These are phyloP conservation scores for Salvia splendens DNA, from an alignment of 257 asterid species.

Conservation along the genomic window DNA sequence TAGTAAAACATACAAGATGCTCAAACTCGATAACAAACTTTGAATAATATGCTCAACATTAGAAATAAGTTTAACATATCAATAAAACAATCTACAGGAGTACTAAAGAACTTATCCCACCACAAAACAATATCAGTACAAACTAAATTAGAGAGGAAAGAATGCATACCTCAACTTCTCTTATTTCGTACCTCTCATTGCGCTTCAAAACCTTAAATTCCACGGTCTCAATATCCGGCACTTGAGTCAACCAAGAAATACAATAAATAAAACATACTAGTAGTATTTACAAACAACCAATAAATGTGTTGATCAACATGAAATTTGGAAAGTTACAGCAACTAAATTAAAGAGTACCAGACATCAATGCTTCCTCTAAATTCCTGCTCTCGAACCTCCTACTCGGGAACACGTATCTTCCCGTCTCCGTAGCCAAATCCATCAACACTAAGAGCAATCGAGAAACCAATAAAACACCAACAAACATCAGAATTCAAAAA, in stretches of 20 bases:
- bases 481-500: slow-evolving; percentile 2
- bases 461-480: not conserved
- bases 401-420: slow-evolving; percentile 61
- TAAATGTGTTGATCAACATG: slow-evolving; percentile 5
- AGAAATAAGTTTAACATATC: too few species aligned
- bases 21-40: not conserved
- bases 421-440: slow-evolving; percentile 66
- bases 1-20: not conserved
- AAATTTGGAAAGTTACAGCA: not conserved
- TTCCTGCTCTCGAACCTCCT: slow-evolving; percentile 61
- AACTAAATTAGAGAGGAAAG: slow-evolving; percentile 10
- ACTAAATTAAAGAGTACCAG: slow-evolving; percentile 48
- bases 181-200: slow-evolving; percentile 63
- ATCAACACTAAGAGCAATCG: slow-evolving; percentile 49
- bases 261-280: not conserved
- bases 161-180: slow-evolving; percentile 82
- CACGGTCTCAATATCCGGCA: slow-evolving; percentile 81
- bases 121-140: not conserved
- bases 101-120: not conserved
- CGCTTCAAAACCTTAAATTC: slow-evolving; percentile 67
- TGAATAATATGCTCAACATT: not conserved
- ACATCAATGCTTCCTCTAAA: slow-evolving; percentile 88
- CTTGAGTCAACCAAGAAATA: slow-evolving; percentile 36
- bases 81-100: too few species aligned
- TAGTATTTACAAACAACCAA: slow-evolving; percentile 2